These are phyloP conservation scores for Moesziomyces sp. DNA, from an alignment of 1,284 basidiomycete species.

Conservation along the genomic window DNA sequence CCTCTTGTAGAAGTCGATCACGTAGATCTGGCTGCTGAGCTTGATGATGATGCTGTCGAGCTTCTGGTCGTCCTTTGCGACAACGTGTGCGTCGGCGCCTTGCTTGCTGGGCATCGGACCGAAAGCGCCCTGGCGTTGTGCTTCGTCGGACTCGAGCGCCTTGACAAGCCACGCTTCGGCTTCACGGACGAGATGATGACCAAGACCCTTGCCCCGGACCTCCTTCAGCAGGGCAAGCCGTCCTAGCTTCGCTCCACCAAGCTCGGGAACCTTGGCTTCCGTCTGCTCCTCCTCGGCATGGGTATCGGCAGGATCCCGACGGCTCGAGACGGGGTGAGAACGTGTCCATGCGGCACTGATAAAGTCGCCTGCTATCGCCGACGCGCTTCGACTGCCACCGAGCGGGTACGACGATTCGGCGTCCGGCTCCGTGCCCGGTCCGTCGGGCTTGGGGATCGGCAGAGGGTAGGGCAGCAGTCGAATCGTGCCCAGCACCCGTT, in stretches of 20 bases:
- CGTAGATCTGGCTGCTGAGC: constrained; percentile 49
- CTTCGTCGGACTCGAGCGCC: constrained; percentile 8
- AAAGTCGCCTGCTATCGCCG: constrained; percentile 36
- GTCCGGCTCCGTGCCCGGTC: constrained; percentile 17
- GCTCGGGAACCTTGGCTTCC: constrained; percentile 9
- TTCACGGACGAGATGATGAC: constrained; percentile 24
- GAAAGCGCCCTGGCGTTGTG: constrained; percentile 29
- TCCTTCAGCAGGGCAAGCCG: constrained; percentile 40
- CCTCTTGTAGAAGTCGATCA: constrained; percentile 37
- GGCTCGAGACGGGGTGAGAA: neutral
- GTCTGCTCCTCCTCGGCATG: constrained; percentile 26
- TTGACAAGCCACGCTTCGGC: constrained; percentile 36
- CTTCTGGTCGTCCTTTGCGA: neutral
- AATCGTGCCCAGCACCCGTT: constrained; percentile 23
- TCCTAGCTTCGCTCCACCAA: constrained; percentile 42
- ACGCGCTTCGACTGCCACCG: constrained; percentile 30
- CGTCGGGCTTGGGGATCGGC: constrained; percentile 41
- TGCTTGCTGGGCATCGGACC: constrained; percentile 19
- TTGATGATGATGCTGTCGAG: constrained; percentile 46
- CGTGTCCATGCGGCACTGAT: constrained; percentile 28
- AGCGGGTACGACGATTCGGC: constrained; percentile 21
- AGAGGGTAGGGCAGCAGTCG: constrained; percentile 39
- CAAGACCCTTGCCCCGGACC: constrained; percentile 41
- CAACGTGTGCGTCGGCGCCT: neutral
- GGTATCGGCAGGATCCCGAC: constrained; percentile 30